Conservation (phyloP, 75 land plant genomes). For the Sequoia sempervirens region DNA sequence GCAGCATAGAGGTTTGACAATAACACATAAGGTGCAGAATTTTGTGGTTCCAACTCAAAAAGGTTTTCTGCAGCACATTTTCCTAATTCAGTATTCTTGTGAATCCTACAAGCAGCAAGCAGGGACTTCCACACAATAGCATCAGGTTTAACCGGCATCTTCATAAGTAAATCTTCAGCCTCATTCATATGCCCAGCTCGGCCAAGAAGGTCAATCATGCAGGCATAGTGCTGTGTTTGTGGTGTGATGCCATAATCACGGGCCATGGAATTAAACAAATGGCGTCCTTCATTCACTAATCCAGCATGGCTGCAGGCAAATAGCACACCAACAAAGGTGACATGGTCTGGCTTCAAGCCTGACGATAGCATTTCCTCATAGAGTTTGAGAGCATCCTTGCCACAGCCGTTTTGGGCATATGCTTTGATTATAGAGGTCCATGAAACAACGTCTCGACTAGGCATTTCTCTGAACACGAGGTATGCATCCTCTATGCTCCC, state of each 20-base stretch:
- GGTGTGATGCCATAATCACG: constrained; percentile 32
- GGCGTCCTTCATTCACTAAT: constrained; percentile 29
- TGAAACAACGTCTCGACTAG: constrained; percentile 32
- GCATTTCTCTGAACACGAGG: constrained; percentile 31
- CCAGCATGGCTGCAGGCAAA: constrained; percentile 62
- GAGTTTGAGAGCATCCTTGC: constrained; percentile 25
- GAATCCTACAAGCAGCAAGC: constrained; percentile 49
- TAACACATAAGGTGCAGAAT: constrained; percentile 38
- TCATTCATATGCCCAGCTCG: constrained; percentile 38
- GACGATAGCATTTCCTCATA: constrained; percentile 28
- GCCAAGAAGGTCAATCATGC: constrained; percentile 49
- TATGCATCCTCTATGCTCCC: constrained; percentile 40
- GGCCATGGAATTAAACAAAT: constrained; percentile 34
- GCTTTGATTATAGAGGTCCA: constrained; percentile 54
- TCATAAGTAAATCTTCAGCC: constrained; percentile 30
- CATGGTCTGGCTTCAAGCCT: constrained; percentile 36
- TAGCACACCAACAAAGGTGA: constrained; percentile 41
- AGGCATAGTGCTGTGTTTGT: constrained; percentile 42
- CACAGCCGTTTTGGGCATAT: constrained; percentile 39
- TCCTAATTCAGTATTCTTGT: constrained; percentile 38
- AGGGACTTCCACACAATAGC: constrained; percentile 44
- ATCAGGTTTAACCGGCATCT: constrained; percentile 37
- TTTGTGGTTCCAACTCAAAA: constrained; percentile 31
- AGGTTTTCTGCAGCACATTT: constrained; percentile 33
- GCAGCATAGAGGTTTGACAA: constrained; percentile 46